A percentile compares a stretch with the other conserved stretches of the same genome.
Evolutionary conservation across 2,329 filamentous ascomycete species (phyloP).

Genomic region (Alternaria conjuncta): DNA sequence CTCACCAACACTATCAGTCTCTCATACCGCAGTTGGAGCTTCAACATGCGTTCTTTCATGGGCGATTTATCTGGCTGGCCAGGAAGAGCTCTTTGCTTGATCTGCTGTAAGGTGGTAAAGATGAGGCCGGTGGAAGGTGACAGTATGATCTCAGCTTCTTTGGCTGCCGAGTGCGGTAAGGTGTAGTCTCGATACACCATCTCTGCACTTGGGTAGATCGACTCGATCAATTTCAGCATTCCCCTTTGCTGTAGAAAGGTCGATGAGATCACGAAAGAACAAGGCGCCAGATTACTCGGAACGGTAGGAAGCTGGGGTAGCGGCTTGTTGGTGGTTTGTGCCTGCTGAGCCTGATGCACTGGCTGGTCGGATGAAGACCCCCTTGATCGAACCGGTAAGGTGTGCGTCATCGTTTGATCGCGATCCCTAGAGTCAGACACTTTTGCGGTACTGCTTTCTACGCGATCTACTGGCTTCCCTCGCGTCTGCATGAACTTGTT

Average conservation of each 20-base stretch:
- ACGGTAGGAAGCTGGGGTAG: constrained; percentile 34
- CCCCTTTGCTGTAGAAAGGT: constrained; percentile 53
- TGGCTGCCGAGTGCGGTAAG: constrained; percentile 28
- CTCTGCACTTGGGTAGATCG: constrained; percentile 56
- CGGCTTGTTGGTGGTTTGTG: not conserved
- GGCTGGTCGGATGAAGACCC: not conserved
- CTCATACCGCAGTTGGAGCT: constrained; percentile 67
- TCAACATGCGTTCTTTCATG: constrained; percentile 62
- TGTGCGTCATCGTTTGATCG: not conserved
- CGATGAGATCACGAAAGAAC: constrained; percentile 61
- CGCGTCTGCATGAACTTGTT: constrained; percentile 60
- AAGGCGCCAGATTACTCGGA: constrained; percentile 26
- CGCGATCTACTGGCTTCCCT: constrained; percentile 33
- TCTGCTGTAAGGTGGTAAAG: constrained; percentile 72
- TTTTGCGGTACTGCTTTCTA: not conserved
- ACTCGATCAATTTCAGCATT: constrained; percentile 60
- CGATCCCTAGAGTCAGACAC: not conserved
- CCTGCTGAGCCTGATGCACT: not conserved
- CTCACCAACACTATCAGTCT: constrained; percentile 71
- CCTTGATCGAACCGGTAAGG: not conserved
- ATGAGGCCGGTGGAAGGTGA: constrained; percentile 74
- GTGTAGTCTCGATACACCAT: constrained; percentile 68
- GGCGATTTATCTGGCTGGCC: constrained; percentile 53
- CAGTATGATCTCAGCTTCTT: constrained; percentile 75
- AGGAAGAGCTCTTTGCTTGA: constrained; percentile 74